Evolutionary conservation across 78 protist species (phyloP), one percentile per base, ranked within the genome.

Genomic region (Dictyostelium firmibasis): DNA sequence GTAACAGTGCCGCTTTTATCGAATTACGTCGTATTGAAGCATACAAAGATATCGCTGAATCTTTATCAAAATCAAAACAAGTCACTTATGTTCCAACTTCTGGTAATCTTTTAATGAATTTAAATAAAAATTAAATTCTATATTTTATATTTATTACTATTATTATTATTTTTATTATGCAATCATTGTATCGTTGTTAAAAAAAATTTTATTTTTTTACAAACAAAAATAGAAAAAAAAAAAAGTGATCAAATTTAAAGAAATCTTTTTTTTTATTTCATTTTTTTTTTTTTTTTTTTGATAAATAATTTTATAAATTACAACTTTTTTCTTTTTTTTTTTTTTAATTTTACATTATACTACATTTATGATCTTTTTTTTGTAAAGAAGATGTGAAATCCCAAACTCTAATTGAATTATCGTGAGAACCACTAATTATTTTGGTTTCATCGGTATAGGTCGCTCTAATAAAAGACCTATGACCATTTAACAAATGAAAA

Each of bases 11-110:
- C 23, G 97, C 92, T 83, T 88, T 94, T 75, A 88, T 94, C 53
- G 93, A 94, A 69, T 38, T 94, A n/a, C 86, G 97, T 83, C 23
- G 97, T 27, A 79, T 94, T 38, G 97, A 94, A 43, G 97, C 97
- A 14, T 14, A 85, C 50, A 94, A 83, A 60, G 97, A 94, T 33
- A 89, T 94, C 44, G 93, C 94, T 5, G 97, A 94, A 20, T 67
- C 93, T 20, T 67, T 94, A 13, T 29, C 97, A 10, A 94, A 94
- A 82, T 67, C 77, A 6, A 47, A 69, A 33, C 67, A 69, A 25
- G 83, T 94, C 35, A 86, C 92, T 14, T 94, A 94, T 77, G 67
- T 94, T 13, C 97, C 97, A 31, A 33, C 41, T 4, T 7, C 53
- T 77, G 91, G 89, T 27, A 84, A 83, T 36, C 18, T 93, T 10